Evolutionary conservation across 176 grass and related monocot genomes (phyloP).

Genomic region (Cenchrus purpureus): DNA sequence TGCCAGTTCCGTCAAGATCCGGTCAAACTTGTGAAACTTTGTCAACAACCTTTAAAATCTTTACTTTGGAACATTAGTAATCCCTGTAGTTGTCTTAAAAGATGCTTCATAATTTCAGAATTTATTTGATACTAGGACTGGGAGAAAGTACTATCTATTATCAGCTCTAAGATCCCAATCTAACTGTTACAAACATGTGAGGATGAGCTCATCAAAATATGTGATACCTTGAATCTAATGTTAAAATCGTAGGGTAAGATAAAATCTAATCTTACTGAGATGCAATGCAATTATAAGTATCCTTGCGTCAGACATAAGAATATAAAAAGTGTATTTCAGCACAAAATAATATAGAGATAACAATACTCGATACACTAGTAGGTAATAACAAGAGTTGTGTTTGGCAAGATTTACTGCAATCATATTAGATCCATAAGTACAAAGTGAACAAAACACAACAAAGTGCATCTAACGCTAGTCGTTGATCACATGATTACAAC

Average conservation of each 20-base stretch:
- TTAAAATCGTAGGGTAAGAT: not conserved
- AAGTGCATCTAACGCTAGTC: not conserved
- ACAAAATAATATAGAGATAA: not conserved
- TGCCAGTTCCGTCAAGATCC: not conserved
- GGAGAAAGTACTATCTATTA: not conserved
- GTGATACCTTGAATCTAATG: not conserved
- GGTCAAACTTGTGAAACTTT: not conserved
- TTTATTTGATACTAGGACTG: not conserved
- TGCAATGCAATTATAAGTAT: constrained; percentile 7
- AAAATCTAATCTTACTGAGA: not conserved
- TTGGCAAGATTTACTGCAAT: not conserved
- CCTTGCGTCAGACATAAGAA: not conserved
- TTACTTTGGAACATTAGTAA: not conserved
- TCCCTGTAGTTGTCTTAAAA: not conserved
- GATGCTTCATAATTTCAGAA: not conserved
- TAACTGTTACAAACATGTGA: constrained; percentile 7
- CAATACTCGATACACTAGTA: not conserved
- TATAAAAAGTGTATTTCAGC: not conserved
- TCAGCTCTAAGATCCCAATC: not conserved
- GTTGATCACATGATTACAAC: not conserved
- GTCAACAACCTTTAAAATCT: not conserved
- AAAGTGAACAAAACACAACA: not conserved
- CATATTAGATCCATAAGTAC: not conserved
- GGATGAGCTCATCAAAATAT: not conserved
- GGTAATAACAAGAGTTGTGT: not conserved